Percentiles rank a stretch among this genome's conserved stretches.
phyloP scores from a whole-genome alignment of 1,139 yeast genomes.

The Suhomyces coccinellae region DNA sequence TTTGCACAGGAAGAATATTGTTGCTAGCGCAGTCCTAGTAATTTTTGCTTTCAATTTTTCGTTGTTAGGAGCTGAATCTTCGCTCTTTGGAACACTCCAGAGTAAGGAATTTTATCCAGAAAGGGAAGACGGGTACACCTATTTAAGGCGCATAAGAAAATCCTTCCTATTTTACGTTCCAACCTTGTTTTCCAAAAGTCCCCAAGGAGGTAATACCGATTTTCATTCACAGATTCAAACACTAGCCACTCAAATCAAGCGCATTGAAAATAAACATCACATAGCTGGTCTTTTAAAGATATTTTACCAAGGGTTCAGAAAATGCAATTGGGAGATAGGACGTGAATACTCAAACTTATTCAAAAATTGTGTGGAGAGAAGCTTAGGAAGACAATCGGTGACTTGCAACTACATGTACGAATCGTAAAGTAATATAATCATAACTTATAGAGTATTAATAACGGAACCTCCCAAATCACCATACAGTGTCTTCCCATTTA shows the following conservation, averaged over 20 bases:
- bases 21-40: conserved; percentile 53
- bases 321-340: conserved; percentile 58
- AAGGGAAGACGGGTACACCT: conserved; percentile 40
- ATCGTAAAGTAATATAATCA: neutral
- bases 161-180: conserved; percentile 29
- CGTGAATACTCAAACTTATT: conserved; percentile 57
- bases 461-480: conserved; percentile 35
- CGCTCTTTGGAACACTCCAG: conserved; percentile 20
- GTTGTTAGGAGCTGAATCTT: conserved; percentile 56
- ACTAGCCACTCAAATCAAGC: conserved; percentile 8
- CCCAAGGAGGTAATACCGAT: conserved; percentile 5
- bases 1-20: conserved; percentile 55
- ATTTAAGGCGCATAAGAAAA: conserved; percentile 34
- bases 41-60: conserved; percentile 60
- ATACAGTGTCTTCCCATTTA: conserved; percentile 66
- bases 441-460: neutral
- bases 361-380: conserved; percentile 55
- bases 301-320: conserved; percentile 24
- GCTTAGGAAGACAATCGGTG: conserved; percentile 49
- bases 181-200: conserved; percentile 22
- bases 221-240: conserved; percentile 9
- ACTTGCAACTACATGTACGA: conserved; percentile 54
- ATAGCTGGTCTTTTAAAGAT: conserved; percentile 55
- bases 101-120: conserved; percentile 22
- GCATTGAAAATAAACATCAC: conserved; percentile 40